Conservation (phyloP, 73 alveolate species). For the Paramecium tetraurelia region DNA sequence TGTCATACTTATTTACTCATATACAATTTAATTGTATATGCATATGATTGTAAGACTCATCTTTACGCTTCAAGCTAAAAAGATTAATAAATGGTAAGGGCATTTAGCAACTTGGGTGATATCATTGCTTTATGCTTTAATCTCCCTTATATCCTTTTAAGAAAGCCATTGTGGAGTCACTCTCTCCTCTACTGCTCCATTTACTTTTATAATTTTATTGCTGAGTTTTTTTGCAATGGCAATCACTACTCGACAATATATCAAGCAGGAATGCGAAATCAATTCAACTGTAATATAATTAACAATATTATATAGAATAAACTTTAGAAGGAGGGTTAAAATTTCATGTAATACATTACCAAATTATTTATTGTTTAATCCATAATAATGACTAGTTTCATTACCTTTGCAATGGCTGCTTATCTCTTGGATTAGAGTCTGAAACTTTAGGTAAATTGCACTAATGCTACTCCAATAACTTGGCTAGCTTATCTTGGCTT, state of each 20-base stretch:
- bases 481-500: not conserved
- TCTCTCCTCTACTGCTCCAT: not conserved
- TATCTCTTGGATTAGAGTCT: not conserved
- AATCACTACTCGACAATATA: not conserved
- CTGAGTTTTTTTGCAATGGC: not conserved
- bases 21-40: not conserved
- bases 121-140: not conserved
- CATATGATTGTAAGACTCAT: conserved; percentile 34
- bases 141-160: not conserved
- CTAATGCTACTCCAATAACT: not conserved
- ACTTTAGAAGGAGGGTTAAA: not conserved
- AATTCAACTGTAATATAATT: not conserved
- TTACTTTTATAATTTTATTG: not conserved
- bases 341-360: not conserved
- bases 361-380: conserved; percentile 3
- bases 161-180: not conserved
- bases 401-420: not conserved
- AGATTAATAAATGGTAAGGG: conserved; percentile 27
- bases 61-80: not conserved
- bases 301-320: not conserved
- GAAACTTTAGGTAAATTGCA: not conserved
- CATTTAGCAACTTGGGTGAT: not conserved
- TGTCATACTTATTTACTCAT: not conserved
- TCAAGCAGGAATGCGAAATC: not conserved
- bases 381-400: not conserved